phyloP scores from a whole-genome alignment of 1,284 basidiomycete species.

The Amylostereum areolatum region DNA sequence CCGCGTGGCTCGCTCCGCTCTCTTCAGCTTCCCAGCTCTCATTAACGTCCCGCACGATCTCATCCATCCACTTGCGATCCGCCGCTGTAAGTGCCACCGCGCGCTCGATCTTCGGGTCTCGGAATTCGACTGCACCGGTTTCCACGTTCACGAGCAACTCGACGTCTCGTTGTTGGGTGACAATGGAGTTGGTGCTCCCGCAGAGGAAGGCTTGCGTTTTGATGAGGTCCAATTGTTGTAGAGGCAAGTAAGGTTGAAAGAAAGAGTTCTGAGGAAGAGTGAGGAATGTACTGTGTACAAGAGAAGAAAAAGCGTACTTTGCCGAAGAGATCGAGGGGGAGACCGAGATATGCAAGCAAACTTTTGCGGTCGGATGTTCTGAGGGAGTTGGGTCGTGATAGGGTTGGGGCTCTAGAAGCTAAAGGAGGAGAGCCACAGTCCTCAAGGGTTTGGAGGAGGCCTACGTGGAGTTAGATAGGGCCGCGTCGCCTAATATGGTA shows the following conservation, averaged over 20 bases:
- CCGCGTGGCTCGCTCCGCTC: constrained; percentile 37
- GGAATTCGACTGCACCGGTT: constrained; percentile 78
- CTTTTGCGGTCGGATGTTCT: constrained; percentile 89
- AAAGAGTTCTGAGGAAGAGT: constrained; percentile 64
- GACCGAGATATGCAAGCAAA: constrained; percentile 86
- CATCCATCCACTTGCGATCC: constrained; percentile 94
- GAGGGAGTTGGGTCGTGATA: constrained; percentile 74
- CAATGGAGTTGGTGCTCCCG: constrained; percentile 94
- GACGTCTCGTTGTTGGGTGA: constrained; percentile 89
- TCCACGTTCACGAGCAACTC: constrained; percentile 93
- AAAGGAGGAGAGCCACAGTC: constrained; percentile 91
- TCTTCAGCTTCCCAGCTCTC: constrained; percentile 70
- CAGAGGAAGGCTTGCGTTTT: constrained; percentile 82
- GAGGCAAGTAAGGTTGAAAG: constrained; percentile 96
- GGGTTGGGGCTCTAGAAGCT: constrained; percentile 60
- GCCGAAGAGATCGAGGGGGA: constrained; percentile 86
- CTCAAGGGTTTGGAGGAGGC: constrained; percentile 82
- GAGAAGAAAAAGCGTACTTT: constrained; percentile 38
- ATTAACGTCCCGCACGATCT: constrained; percentile 71
- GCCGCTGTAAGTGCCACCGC: constrained; percentile 81
- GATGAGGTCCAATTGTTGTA: constrained; percentile 93
- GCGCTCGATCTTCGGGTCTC: constrained; percentile 76
- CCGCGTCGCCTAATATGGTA: neutral
- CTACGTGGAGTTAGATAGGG: constrained; percentile 26
- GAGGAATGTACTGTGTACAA: neutral